Evolutionary conservation across 495 filamentous ascomycete species (phyloP).

Genomic region (Poronia punctata): DNA sequence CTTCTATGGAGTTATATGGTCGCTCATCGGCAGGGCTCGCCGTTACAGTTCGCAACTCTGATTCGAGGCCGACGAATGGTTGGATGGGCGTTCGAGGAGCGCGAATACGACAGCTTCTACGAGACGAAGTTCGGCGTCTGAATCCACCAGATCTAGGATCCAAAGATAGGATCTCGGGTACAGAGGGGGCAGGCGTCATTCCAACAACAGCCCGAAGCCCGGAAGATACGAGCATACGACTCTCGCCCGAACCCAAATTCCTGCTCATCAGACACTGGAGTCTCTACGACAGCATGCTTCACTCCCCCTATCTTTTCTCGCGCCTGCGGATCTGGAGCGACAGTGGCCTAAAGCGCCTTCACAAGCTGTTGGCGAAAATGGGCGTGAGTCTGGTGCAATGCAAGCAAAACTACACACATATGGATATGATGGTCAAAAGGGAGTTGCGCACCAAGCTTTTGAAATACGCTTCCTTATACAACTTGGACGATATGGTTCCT

Average conservation of each 20-base stretch:
- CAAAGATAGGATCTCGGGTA: slow-evolving; percentile 19
- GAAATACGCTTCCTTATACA: slow-evolving; percentile 84
- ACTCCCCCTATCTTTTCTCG: slow-evolving; percentile 91
- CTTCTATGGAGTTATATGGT: slow-evolving; percentile 85
- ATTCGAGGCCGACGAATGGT: slow-evolving; percentile 50
- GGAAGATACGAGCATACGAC: slow-evolving; percentile 82
- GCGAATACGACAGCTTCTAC: slow-evolving; percentile 72
- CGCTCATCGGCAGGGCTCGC: slow-evolving; percentile 74
- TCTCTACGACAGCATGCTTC: slow-evolving; percentile 95
- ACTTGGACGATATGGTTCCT: slow-evolving; percentile 86
- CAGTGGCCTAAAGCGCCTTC: slow-evolving; percentile 76
- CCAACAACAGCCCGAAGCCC: slow-evolving; percentile 82
- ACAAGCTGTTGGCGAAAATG: slow-evolving; percentile 97
- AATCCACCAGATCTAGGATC: slow-evolving; percentile 67
- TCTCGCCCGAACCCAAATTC: slow-evolving; percentile 92
- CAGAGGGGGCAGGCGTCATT: slow-evolving; percentile 67
- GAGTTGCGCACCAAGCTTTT: slow-evolving; percentile 77
- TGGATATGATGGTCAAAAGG: slow-evolving; percentile 96
- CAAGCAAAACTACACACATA: slow-evolving; percentile 91
- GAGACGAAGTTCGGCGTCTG: slow-evolving; percentile 90
- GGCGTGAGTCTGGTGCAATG: slow-evolving; percentile 89
- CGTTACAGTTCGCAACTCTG: slow-evolving; percentile 52
- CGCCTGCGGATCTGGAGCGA: slow-evolving; percentile 93
- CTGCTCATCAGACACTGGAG: slow-evolving; percentile 94
- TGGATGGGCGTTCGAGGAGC: slow-evolving; percentile 81